Evolutionary conservation across 1,284 basidiomycete species (phyloP).

Genomic region (Austropuccinia psidii): DNA sequence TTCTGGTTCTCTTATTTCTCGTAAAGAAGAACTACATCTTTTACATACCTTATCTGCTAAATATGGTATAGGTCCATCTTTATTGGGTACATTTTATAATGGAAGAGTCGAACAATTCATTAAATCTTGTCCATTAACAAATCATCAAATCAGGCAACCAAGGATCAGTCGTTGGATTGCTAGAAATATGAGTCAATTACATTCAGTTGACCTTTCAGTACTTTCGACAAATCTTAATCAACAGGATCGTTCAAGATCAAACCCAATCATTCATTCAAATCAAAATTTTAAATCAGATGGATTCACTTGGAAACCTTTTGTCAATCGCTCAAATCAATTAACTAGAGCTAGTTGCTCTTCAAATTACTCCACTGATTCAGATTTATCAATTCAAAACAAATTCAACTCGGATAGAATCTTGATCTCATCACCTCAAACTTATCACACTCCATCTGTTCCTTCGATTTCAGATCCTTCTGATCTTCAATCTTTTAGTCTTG

Average conservation of each 20-base stretch:
- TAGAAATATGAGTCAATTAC: conserved; percentile 82
- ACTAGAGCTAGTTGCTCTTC: conserved; percentile 37
- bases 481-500: no score
- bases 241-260: conserved; percentile 4
- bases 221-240: conserved; percentile 2
- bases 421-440: conserved; percentile 36
- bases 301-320: neutral
- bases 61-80: conserved; percentile 78
- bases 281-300: neutral
- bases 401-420: conserved; percentile 1
- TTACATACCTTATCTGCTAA: conserved; percentile 75
- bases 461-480: conserved; percentile 38
- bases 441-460: conserved; percentile 36
- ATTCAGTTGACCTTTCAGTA: conserved; percentile 70
- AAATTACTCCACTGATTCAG: conserved; percentile 38
- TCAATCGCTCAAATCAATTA: neutral
- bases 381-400: conserved; percentile 31
- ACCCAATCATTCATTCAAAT: neutral
- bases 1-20: conserved; percentile 73
- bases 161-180: conserved; percentile 72
- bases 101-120: conserved; percentile 90
- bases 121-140: conserved; percentile 68
- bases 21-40: conserved; percentile 70
- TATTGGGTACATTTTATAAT: conserved; percentile 87
- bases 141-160: conserved; percentile 66